Percentiles rank a stretch among this genome's conserved stretches.
These are phyloP conservation scores for Chaetomiaceae sp. DNA, from an alignment of 2,329 filamentous ascomycete species.

Conservation along the genomic window DNA sequence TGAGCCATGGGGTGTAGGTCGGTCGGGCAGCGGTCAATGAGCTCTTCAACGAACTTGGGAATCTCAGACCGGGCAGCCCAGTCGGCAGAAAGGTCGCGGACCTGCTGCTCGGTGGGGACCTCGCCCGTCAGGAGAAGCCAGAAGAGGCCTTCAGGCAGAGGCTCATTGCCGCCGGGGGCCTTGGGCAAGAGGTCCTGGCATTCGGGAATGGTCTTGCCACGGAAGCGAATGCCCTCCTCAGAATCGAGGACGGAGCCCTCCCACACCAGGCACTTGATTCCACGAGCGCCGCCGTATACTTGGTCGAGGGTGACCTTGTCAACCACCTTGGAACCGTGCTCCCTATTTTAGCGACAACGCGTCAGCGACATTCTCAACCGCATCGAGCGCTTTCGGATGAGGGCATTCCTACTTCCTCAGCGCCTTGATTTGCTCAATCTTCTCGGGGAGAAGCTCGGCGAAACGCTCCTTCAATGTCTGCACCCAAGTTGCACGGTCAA, in stretches of 20 bases:
- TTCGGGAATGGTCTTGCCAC: slow-evolving; percentile 98
- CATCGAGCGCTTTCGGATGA: slow-evolving; percentile 1
- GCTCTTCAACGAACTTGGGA: slow-evolving; percentile 97
- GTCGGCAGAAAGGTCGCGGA: slow-evolving; percentile 94
- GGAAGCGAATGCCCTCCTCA: slow-evolving; percentile 99
- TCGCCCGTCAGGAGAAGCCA: slow-evolving; percentile 98
- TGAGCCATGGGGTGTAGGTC: slow-evolving; percentile 99
- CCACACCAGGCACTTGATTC: slow-evolving; percentile 98
- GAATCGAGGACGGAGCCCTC: slow-evolving; percentile 97
- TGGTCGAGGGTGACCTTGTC: slow-evolving; percentile 99
- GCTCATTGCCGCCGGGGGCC: slow-evolving; percentile 93
- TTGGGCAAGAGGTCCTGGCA: slow-evolving; percentile 97
- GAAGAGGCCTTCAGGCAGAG: slow-evolving; percentile 98
- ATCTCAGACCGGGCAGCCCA: slow-evolving; percentile 97
- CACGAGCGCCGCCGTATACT: slow-evolving; percentile 98
- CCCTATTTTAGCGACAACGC: slow-evolving; percentile 49
- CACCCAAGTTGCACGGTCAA: slow-evolving; percentile 23
- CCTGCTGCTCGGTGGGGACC: slow-evolving; percentile 96
- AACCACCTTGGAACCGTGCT: slow-evolving; percentile 90
- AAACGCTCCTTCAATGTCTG: slow-evolving; percentile 98
- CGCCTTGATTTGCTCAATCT: slow-evolving; percentile 99
- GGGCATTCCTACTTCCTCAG: slow-evolving; percentile 74
- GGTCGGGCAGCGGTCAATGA: slow-evolving; percentile 98
- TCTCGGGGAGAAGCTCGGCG: slow-evolving; percentile 88
- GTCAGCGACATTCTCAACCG: slow-evolving; percentile 26